Evolutionary conservation across 2,329 filamentous ascomycete genomes (phyloP).

Genomic region (Colletotrichum costaricense): DNA sequence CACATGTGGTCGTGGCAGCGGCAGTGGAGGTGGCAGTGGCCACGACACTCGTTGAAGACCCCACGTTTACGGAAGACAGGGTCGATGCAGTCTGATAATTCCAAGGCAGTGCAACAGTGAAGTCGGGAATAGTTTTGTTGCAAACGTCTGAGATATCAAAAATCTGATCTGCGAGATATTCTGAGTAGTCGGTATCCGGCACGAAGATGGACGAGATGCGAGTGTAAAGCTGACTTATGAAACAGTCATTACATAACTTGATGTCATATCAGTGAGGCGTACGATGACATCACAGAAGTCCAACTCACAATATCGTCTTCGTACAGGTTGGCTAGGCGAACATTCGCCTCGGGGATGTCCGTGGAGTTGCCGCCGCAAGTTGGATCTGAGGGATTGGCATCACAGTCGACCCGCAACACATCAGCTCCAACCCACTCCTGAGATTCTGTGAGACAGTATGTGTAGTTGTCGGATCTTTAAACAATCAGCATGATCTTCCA

Average conservation of each 20-base stretch:
- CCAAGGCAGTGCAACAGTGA: not conserved
- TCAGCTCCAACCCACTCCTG: not conserved
- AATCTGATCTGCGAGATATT: not conserved
- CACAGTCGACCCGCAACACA: not conserved
- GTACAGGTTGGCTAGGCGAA: slow-evolving; percentile 4
- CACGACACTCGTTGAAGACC: not conserved
- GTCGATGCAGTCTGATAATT: not conserved
- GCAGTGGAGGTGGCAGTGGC: not conserved
- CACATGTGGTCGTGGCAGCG: not conserved
- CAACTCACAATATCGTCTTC: not conserved
- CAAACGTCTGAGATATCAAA: not conserved
- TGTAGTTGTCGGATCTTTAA: not conserved
- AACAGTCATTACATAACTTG: not conserved
- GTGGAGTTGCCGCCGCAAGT: slow-evolving; percentile 6
- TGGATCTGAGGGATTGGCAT: not conserved
- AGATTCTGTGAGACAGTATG: not conserved
- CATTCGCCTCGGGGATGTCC: not conserved
- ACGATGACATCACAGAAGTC: not conserved
- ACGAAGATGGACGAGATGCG: not conserved
- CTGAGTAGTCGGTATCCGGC: not conserved
- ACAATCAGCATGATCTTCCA: not conserved
- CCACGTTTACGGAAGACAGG: not conserved
- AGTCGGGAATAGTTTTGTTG: not conserved
- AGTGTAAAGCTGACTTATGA: not conserved
- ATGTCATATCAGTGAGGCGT: not conserved